A percentile compares a stretch with the other conserved stretches of the same genome.
phyloP scores from a whole-genome alignment of 2,329 filamentous ascomycete genomes.

The Colletotrichum eleusines region DNA sequence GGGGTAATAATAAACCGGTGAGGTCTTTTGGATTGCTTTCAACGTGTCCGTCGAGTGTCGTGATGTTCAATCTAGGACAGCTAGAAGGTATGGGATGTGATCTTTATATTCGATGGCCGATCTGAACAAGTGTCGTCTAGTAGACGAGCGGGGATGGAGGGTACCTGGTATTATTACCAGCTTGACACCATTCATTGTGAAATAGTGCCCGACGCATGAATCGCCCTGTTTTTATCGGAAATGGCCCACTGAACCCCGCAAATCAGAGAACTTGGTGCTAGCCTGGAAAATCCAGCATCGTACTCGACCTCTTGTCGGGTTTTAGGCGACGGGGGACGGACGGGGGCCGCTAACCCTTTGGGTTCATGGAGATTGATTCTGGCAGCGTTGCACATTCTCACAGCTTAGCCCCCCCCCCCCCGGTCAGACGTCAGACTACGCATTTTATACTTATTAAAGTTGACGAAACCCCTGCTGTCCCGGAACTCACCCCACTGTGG shows the following conservation, averaged over 20 bases:
- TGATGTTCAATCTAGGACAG: not conserved
- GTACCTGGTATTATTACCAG: not conserved
- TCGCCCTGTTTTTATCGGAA: not conserved
- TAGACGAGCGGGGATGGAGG: not conserved
- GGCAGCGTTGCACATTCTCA: too few species aligned
- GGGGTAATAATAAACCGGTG: not conserved
- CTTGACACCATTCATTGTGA: not conserved
- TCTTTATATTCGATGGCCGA: not conserved
- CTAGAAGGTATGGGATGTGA: not conserved
- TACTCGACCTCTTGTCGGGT: not conserved
- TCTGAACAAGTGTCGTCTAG: not conserved
- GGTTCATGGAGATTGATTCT: too few species aligned
- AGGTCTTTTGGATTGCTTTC: not conserved
- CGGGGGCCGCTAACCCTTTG: too few species aligned
- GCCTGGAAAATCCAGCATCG: too few species aligned
- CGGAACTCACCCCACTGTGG: too few species aligned
- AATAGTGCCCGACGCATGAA: not conserved
- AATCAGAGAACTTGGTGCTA: not conserved
- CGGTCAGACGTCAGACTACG: too few species aligned
- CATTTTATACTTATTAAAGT: too few species aligned
- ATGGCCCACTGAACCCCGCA: conserved; percentile 31
- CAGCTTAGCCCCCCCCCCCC: too few species aligned
- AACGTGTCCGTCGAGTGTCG: not conserved
- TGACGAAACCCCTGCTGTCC: too few species aligned
- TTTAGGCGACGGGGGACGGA: too few species aligned